A percentile compares a stretch with the other conserved stretches of the same genome.
phyloP scores from a whole-genome alignment of 805 yeast genomes.

The Myxozyma geophila region DNA sequence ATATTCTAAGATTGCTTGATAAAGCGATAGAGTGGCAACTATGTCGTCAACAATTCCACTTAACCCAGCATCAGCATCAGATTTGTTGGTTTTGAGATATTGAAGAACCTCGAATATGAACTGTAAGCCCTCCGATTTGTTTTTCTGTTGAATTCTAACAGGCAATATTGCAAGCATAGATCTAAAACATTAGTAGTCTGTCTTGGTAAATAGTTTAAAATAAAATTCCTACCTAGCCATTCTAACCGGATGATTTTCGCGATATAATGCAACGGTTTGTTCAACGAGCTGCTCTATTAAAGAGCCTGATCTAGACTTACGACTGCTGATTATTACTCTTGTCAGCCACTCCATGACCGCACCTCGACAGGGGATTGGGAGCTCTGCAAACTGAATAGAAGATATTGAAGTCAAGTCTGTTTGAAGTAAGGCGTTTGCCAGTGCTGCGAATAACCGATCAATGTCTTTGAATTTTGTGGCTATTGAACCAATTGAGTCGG shows the following conservation, averaged over 20 bases:
- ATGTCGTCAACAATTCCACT: constrained; percentile 7
- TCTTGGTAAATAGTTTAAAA: not conserved
- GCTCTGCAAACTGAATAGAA: not conserved
- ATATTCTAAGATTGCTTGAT: constrained; percentile 15
- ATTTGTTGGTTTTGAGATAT: not conserved
- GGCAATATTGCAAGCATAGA: constrained; percentile 7
- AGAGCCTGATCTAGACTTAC: not conserved
- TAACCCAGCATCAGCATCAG: constrained; percentile 13
- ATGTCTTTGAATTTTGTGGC: constrained; percentile 8
- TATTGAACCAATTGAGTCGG: not conserved
- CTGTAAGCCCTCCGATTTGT: constrained; percentile 4
- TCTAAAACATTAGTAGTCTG: not conserved
- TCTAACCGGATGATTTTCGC: constrained; percentile 12
- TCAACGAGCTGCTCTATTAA: not conserved
- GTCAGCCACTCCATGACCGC: constrained; percentile 24
- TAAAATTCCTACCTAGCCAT: constrained; percentile 7
- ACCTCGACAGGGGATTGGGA: constrained; percentile 9
- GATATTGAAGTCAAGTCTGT: not conserved
- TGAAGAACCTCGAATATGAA: not conserved
- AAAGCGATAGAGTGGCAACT: constrained; percentile 15
- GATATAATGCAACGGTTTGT: not conserved
- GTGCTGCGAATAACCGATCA: constrained; percentile 8
- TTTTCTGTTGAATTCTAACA: not conserved
- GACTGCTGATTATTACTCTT: constrained; percentile 3
- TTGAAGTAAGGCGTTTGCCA: constrained; percentile 1